These are phyloP conservation scores for Hericium alpestre DNA, from an alignment of 768 basidiomycete species.

Conservation along the genomic window DNA sequence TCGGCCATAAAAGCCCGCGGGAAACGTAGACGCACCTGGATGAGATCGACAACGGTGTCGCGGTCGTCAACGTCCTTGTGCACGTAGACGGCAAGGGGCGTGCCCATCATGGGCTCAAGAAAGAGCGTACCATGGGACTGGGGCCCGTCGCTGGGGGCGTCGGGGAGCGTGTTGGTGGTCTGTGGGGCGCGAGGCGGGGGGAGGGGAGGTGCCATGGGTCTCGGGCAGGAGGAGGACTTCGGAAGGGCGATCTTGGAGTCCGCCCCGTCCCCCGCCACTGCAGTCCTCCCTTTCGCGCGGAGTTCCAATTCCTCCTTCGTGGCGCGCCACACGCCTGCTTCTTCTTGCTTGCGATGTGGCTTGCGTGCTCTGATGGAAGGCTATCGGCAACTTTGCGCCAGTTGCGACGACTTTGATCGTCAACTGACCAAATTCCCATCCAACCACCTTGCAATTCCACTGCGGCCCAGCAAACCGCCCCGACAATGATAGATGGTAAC, in stretches of 20 bases:
- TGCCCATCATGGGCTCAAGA: slow-evolving; percentile 75
- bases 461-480: too few relatives aligned
- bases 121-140: slow-evolving; percentile 36
- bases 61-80: slow-evolving; percentile 73
- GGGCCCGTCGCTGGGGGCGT: slow-evolving; percentile 19
- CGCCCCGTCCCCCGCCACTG: slow-evolving; percentile 1
- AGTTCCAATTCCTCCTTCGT: neutral
- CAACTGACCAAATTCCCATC: too few relatives aligned
- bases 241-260: slow-evolving; percentile 15
- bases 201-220: slow-evolving; percentile 82
- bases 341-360: neutral
- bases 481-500: too few relatives aligned
- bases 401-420: too few relatives aligned
- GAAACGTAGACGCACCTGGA: slow-evolving; percentile 43
- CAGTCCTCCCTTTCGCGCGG: slow-evolving; percentile 8
- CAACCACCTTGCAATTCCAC: too few relatives aligned
- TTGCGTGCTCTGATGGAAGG: too few relatives aligned
- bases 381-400: too few relatives aligned
- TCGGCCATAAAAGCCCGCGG: neutral
- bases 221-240: slow-evolving; percentile 17
- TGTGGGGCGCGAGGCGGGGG: slow-evolving; percentile 41
- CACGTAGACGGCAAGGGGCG: slow-evolving; percentile 62
- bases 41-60: slow-evolving; percentile 49
- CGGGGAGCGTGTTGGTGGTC: slow-evolving; percentile 17
- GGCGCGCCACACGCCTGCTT: neutral